Evolutionary conservation across 371 early-diverging fungal genomes (phyloP), one percentile per base, ranked within the genome.

Genomic region (Apophysomyces trapeziformis): DNA sequence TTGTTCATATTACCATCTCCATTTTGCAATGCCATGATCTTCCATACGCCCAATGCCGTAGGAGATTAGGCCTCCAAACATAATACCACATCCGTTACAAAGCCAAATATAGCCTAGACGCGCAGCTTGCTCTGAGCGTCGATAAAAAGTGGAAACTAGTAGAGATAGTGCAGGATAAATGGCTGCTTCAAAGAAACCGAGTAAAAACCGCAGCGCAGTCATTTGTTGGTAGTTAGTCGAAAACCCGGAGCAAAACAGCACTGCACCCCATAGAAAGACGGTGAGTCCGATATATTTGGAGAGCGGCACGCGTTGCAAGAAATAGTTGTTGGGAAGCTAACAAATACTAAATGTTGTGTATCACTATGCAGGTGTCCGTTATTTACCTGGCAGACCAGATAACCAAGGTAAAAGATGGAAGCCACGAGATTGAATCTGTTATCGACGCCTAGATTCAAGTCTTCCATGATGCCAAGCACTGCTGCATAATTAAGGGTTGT

Each of bases 11-110:
- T 73, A 80, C 85, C 90, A 90, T 72, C 79, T 75, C 90, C 91
- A 90, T 9, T 69, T 64, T 9, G 58, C 35, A 13, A 89, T 60
- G 14, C 74, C 76, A 7, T 65, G 69, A 14, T 74, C 61, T 9
- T 76, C 69, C 63, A 91, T 86, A 36, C 75, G 64, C 14, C 65
- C 73, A 46, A 91, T 77, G 7, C 86, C 90, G 45, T 87, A 85
- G 6, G 88, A 81, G 5, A 88, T 76, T 5, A 88, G 80, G 0
- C 89, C 91, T 61, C 88, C 90, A 35, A 89, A 75, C 35, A 83
- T 74, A 5, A 84, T 71, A 39, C 89, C 83, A 26, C 84, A 32
- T 57, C 81, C 81, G 56, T 78, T 78, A 45, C 70, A 80, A 7
- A 78, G 69, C 76, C 78, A 80, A 57, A 78, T 66, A n/a, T 58